Evolutionary conservation across 768 basidiomycete species (phyloP), one percentile per base, ranked within the genome.

Genomic region (Leccinum broughii): DNA sequence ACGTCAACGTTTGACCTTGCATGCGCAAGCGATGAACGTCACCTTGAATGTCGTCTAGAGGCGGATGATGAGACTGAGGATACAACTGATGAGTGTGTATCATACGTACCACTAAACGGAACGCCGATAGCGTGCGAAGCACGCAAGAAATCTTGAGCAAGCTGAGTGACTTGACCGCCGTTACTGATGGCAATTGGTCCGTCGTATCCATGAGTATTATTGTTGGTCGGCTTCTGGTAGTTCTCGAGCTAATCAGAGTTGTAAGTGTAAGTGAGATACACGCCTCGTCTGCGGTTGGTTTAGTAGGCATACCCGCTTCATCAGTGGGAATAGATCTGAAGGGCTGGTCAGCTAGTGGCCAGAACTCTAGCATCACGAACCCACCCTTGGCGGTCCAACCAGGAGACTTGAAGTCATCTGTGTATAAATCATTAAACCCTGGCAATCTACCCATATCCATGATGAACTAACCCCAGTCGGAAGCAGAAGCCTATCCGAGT

Each of bases 101-200:
- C 5, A 2, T 15, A 70, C 81, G 48, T 71, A 86, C 85, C 86
- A 74, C 82, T 87, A 75, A 81, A 88, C 0, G 86, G 87, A 58
- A 89, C 72, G 15, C 84, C 87, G 52, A 86, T 67, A 13, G 83
- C 76, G 65, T 88, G 84, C 22, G 83, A 73, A 7, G 86, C 87
- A 50, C 87, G 77, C 57, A 89, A 68, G 80, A 88, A 89, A 71
- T 89, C 88, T 51, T 89, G 86, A 17, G 86, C 87, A 50, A 88
- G 78, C 5, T 80, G 78, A 8, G 80, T 85, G 62, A 87, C 80
- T 22, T 83, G 80, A 56, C 87, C 86, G 64, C 88, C 87, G 62
- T 88, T 87, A 64, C 82, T 84, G 70, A 89, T 88, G 14, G 86
- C 85, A 57, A 90, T 86, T n/a, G 88, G 87, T 4, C 88, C 88